Percentiles rank a stretch among this genome's conserved stretches.
phyloP scores from a whole-genome alignment of 345 rosid genomes.

The Rhodamnia argentea region DNA sequence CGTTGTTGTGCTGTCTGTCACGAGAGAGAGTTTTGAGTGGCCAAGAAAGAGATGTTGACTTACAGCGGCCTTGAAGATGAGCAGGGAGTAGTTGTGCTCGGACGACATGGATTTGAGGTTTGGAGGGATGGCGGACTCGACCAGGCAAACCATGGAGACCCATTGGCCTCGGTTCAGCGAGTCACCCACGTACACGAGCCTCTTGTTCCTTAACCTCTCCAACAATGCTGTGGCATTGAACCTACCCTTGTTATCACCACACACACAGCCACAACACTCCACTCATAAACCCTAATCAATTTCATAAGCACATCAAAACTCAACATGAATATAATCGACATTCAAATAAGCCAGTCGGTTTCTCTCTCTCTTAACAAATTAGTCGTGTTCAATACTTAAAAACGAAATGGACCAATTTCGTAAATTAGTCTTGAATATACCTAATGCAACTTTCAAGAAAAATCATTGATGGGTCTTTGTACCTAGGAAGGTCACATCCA shows the following conservation, averaged over 20 bases:
- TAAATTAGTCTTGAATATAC: not conserved
- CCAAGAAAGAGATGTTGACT: not conserved
- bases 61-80: not conserved
- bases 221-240: conserved; percentile 34
- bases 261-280: not conserved
- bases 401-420: not conserved
- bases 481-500: conserved; percentile 84
- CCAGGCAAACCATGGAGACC: conserved; percentile 89
- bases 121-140: conserved; percentile 48
- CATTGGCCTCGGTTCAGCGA: conserved; percentile 88
- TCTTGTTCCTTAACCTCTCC: conserved; percentile 76
- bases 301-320: not conserved
- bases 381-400: not conserved
- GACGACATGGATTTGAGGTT: conserved; percentile 40
- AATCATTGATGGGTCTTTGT: not conserved
- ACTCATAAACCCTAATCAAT: not conserved
- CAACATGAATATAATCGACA: not conserved
- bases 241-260: not conserved
- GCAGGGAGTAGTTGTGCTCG: conserved; percentile 48
- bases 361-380: not conserved
- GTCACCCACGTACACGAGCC: conserved; percentile 88
- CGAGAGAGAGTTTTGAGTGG: not conserved
- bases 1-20: not conserved
- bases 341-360: not conserved
- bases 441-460: not conserved